These are phyloP conservation scores for Phytopythium boreale DNA, from an alignment of 352 stramenopile genomes.

Conservation along the genomic window DNA sequence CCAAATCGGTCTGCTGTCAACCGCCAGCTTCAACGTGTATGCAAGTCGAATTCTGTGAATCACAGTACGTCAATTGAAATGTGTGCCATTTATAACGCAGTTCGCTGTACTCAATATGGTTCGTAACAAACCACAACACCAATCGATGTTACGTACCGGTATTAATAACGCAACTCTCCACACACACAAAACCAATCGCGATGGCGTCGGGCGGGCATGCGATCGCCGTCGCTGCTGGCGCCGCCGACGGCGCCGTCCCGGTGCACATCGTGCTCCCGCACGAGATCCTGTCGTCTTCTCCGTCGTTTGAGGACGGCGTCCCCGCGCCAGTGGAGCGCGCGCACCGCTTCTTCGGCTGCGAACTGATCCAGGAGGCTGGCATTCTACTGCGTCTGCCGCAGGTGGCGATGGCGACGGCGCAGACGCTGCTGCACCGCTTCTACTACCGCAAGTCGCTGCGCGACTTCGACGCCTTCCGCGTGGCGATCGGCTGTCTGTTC, in stretches of 20 bases:
- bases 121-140: too few species aligned
- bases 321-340: constrained; percentile 34
- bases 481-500: constrained; percentile 86
- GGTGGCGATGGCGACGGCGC: constrained; percentile 88
- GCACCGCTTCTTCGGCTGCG: constrained; percentile 38
- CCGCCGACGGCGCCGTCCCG: not conserved
- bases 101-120: too few species aligned
- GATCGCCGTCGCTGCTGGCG: not conserved
- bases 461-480: constrained; percentile 89
- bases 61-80: too few species aligned
- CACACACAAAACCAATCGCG: not conserved
- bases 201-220: not conserved
- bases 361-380: constrained; percentile 89
- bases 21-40: too few species aligned
- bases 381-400: constrained; percentile 85
- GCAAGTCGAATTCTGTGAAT: too few species aligned
- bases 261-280: constrained; percentile 18
- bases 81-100: too few species aligned
- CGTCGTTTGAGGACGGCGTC: constrained; percentile 55
- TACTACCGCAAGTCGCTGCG: constrained; percentile 83
- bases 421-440: constrained; percentile 91
- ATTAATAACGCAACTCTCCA: too few species aligned
- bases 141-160: too few species aligned
- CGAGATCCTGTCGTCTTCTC: constrained; percentile 15
- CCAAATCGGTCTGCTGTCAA: too few species aligned